phyloP scores from a whole-genome alignment of 202 grass and related monocot species.

The Digitaria exilis region DNA sequence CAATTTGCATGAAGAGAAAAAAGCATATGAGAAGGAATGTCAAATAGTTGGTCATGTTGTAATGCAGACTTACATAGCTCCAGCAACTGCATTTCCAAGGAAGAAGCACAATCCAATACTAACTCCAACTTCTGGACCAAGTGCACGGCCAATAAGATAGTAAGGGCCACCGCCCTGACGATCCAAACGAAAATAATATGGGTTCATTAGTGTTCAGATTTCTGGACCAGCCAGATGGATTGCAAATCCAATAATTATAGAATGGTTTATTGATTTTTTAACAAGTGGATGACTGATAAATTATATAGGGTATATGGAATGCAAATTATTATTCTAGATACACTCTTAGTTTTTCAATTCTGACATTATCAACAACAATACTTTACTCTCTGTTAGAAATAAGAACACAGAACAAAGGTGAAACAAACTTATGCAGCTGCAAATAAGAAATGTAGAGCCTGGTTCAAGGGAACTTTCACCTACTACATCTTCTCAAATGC shows the following conservation, averaged over 20 bases:
- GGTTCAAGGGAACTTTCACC: neutral
- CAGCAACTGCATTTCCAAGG: conserved; percentile 96
- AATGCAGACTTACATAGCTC: conserved; percentile 78
- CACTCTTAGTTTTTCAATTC: neutral
- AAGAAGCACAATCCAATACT: conserved; percentile 98
- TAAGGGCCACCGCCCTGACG: conserved; percentile 90
- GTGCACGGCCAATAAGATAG: conserved; percentile 90
- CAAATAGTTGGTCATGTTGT: neutral
- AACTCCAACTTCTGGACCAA: conserved; percentile 98
- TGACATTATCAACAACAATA: neutral
- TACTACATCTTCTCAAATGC: neutral
- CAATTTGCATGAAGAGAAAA: neutral
- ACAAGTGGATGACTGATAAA: neutral
- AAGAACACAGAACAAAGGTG: conserved; percentile 2
- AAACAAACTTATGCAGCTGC: neutral
- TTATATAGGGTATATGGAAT: neutral
- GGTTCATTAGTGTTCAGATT: neutral
- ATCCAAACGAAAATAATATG: neutral
- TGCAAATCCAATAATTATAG: neutral
- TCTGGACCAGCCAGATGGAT: neutral
- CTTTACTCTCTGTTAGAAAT: neutral
- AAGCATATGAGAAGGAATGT: neutral
- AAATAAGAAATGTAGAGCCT: neutral
- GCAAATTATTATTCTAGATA: neutral
- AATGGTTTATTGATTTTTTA: neutral